Evolutionary conservation across 805 yeast genomes (phyloP), one percentile per base, ranked within the genome.

Genomic region (Candida maltosa): DNA sequence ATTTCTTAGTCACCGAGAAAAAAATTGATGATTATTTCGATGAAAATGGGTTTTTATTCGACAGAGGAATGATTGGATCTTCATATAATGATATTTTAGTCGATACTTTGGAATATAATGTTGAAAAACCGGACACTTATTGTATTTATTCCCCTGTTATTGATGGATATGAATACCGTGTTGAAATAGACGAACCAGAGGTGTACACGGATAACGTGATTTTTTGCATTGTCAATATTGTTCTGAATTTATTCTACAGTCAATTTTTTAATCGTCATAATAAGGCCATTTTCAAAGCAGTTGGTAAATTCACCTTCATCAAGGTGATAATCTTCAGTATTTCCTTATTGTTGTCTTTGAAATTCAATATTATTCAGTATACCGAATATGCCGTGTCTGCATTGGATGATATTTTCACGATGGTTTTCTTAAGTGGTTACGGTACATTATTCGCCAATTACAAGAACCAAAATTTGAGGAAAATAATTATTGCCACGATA

Each of bases 11-110:
- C 5, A 8, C 27, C 5, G 26, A 20, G 23, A 3, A 7, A n/a
- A 34, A 34, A 17, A 8, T 34, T 4, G 15, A 34, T 16, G 37
- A 34, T 3, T 34, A 34, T 23, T 34, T 16, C 14, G 18, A n/a
- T 12, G 26, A 27, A 14, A 31, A 22, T 19, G 14, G 19, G 12
- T 16, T 26, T 9, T 12, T 22, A 3, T 16, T 34, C 5, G 20
- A 21, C 6, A 19, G 24, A n/a, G 30, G 26, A 10, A 14, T 7
- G 29, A 15, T 8, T 11, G 29, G 29, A 26, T 8, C 10, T 10
- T 8, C 17, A 8, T 26, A 8, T 7, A 26, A 17, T 17, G 29
- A 26, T 17, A 11, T 26, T 15, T 26, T 32, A 17, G 12, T 5
- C n/a, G 24, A 17, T 3, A 15, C 15, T 4, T 11, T 32, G 20